Evolutionary conservation across 2,329 filamentous ascomycete species (phyloP), one percentile per base, ranked within the genome.

Genomic region (Pseudocercospora macadamiae): DNA sequence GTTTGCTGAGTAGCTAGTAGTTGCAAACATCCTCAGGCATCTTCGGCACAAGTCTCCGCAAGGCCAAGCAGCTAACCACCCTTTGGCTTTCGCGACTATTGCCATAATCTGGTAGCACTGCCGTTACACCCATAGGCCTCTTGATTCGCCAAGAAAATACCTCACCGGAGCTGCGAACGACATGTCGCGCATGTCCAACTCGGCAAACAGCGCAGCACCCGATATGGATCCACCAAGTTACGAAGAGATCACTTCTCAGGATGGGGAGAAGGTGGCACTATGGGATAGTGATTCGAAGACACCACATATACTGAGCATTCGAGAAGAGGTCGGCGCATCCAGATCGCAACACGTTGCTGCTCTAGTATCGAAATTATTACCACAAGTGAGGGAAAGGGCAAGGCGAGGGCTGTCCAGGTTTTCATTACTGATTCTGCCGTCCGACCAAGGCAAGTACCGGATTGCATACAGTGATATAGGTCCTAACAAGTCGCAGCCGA

Each of bases 341-440:
- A 64, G 70, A 48, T 64, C 63, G 12, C 68, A 70, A 52, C 69
- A 72, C 58, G 70, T 73, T n/a, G 66, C 68, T 26, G 64, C 66
- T 23, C 44, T 72, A 14, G 66, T 71, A 8, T 57, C 62, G 14
- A 70, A 63, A 36, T 39, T 70, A 19, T 37, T 66, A 32, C 67
- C 60, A n/a, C 64, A 64, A 8, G 61, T 69, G 45, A 55, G 61
- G 34, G 58, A 64, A 19, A 63, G 70, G 19, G 71, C 70, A 16
- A 54, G 58, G 37, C 57, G 59, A 36, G 72, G 71, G 3, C 53
- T 72, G 18, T 68, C 68, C 4, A 70, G 58, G 30, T 66, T 66
- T 10, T 69, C 53, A 1, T 39, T 74, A 34, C 51, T 72, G 16
- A 59, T 74, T 21, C 59, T 74, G 54, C 71, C 71, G 4, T 70